Base-by-base conservation (phyloP, 371 early-diverging fungal genomes). In the Capillidium rhysosporum region DNA sequence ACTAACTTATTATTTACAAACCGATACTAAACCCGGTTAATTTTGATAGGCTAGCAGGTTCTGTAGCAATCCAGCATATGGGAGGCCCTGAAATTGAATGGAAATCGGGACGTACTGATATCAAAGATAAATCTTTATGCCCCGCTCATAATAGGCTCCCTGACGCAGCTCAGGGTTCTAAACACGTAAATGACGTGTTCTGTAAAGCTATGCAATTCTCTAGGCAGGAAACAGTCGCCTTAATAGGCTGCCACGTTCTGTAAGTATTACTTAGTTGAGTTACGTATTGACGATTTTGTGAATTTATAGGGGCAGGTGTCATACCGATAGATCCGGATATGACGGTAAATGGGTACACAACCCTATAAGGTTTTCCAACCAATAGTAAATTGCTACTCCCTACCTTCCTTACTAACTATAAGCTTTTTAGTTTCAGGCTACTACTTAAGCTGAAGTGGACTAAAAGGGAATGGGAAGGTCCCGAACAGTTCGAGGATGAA, bases 221-320 rank as follows among this genome's bases (percentile, higher is more conserved):
- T 68, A 92, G 89, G 69, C 90, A 84, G 65, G 96, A 95, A 63
- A 92, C 92, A 60, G 86, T 86, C 52, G 92, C 91, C 9, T 75
- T 95, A 52, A 46, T 71, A 10, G 96, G 96, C 26, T 93, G 84
- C 31, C 96, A 95, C 68, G 76, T 84, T 14, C 65, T 95, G 20
- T 51, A 51, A 51, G n/a, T 25, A 8, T 16, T 16, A 51, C 18
- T 43, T 21, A 16, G 18, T 4, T 12, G 12, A 34, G 4, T 34
- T 7, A 7, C 34, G 2, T 16, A 21, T 26, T 34, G n/a, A 8
- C 14, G 8, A 30, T 34, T 31, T 14, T 16, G 7, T 29, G 20
- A 8, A 51, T 29, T 51, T 39, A 3, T 51, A 51, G 51, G 18
- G 96, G 96, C 18, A 76, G 93, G 55, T 92, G 92, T 71, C 96